These are phyloP conservation scores for Aspergillus latus DNA, from an alignment of 2,329 filamentous ascomycete species.

Conservation along the genomic window DNA sequence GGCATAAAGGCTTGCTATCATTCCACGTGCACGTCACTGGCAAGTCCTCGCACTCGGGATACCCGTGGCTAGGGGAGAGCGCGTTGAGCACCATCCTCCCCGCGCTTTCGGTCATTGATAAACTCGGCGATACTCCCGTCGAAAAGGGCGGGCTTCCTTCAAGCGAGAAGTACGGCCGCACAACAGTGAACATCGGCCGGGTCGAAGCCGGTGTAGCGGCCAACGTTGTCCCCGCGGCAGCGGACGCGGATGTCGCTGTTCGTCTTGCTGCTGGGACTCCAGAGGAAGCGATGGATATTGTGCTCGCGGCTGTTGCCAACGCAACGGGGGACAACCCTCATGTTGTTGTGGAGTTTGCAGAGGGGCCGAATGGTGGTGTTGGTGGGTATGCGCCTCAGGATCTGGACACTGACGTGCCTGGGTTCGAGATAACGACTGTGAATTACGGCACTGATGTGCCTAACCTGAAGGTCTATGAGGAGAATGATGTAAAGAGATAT, in stretches of 20 bases:
- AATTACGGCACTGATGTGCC: slow-evolving; percentile 96
- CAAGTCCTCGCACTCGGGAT: slow-evolving; percentile 82
- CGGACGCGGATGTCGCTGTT: slow-evolving; percentile 66
- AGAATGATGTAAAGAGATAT: slow-evolving; percentile 55
- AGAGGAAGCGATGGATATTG: slow-evolving; percentile 56
- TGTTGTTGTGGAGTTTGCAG: slow-evolving; percentile 60
- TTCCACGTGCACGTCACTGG: slow-evolving; percentile 69
- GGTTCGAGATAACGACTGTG: slow-evolving; percentile 78
- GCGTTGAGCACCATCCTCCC: slow-evolving; percentile 79
- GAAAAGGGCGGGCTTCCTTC: slow-evolving; percentile 63
- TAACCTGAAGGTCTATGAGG: slow-evolving; percentile 67
- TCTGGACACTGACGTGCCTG: slow-evolving; percentile 78
- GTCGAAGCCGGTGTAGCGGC: slow-evolving; percentile 78
- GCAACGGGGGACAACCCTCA: slow-evolving; percentile 48
- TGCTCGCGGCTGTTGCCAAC: slow-evolving; percentile 56
- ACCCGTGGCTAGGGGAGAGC: slow-evolving; percentile 83
- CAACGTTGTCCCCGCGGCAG: slow-evolving; percentile 82
- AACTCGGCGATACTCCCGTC: slow-evolving; percentile 52
- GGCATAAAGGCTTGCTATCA: slow-evolving; percentile 81
- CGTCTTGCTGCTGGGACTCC: slow-evolving; percentile 75
- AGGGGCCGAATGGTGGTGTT: slow-evolving; percentile 30
- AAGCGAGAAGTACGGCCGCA: slow-evolving; percentile 77
- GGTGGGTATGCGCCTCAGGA: slow-evolving; percentile 73
- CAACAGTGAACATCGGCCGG: slow-evolving; percentile 81
- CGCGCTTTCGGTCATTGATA: slow-evolving; percentile 65